phyloP scores from a whole-genome alignment of 2,329 filamentous ascomycete species.

The Bipolaris bicolor region DNA sequence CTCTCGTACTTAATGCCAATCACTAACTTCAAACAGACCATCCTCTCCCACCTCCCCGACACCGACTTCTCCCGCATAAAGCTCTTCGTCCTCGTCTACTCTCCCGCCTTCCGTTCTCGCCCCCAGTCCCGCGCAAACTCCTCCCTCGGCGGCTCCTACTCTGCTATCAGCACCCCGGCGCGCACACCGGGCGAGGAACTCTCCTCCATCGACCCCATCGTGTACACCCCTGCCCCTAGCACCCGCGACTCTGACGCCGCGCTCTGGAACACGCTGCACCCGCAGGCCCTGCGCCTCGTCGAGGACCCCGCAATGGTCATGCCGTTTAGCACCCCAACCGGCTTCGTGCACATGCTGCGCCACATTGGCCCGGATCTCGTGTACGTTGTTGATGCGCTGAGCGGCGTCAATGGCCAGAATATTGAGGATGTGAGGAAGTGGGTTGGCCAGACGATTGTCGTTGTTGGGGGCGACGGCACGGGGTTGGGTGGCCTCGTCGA shows the following conservation, averaged over 20 bases:
- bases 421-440: conserved; percentile 70
- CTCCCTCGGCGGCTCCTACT: conserved; percentile 80
- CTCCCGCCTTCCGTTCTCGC: conserved; percentile 76
- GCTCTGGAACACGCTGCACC: conserved; percentile 79
- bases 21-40: conserved; percentile 53
- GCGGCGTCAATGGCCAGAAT: conserved; percentile 74
- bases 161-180: conserved; percentile 76
- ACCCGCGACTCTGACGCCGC: conserved; percentile 51
- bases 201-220: conserved; percentile 49
- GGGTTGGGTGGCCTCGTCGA: conserved; percentile 60
- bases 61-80: conserved; percentile 75
- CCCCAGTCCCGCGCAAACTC: conserved; percentile 40
- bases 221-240: conserved; percentile 45
- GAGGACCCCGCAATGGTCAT: conserved; percentile 86
- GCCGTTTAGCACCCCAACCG: conserved; percentile 82
- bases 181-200: conserved; percentile 69
- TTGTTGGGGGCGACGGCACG: conserved; percentile 59
- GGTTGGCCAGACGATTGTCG: conserved; percentile 67
- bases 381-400: conserved; percentile 85
- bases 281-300: conserved; percentile 78
- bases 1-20: conserved; percentile 21
- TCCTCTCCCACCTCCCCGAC: conserved; percentile 85
- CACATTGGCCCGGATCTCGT: conserved; percentile 85
- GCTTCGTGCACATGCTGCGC: conserved; percentile 84
- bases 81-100: conserved; percentile 88